Evolutionary conservation across 2,329 filamentous ascomycete species (phyloP).

Genomic region (Pseudogymnoascus sp.): DNA sequence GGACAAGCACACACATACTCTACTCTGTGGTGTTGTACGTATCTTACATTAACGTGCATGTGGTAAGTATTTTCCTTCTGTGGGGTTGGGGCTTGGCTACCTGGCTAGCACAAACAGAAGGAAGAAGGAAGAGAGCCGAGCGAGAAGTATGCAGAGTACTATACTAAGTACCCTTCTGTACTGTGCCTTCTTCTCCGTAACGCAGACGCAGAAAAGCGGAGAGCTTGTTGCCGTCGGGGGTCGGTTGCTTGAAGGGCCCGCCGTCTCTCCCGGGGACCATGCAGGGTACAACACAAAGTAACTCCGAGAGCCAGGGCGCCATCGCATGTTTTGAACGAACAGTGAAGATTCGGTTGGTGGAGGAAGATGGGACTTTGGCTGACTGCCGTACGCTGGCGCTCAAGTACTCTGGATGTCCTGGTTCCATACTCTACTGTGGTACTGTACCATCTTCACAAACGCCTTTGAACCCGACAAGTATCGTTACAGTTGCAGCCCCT

Average conservation of each 20-base stretch:
- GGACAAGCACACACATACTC: not conserved
- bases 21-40: not conserved
- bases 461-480: not conserved
- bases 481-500: not conserved
- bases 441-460: not conserved
- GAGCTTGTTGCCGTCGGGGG: not conserved
- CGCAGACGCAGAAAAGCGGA: constrained; percentile 5
- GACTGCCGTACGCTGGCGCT: not conserved
- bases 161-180: not conserved
- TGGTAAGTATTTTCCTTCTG: not conserved
- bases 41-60: not conserved
- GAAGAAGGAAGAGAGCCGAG: not conserved
- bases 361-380: not conserved
- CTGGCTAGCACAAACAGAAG: not conserved
- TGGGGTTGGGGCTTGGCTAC: not conserved
- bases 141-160: not conserved
- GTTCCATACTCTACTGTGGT: not conserved
- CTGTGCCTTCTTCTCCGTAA: not conserved
- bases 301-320: not conserved
- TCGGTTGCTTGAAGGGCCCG: not conserved
- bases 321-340: not conserved
- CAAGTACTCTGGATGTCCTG: not conserved
- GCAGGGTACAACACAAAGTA: constrained; percentile 7
- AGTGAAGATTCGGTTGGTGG: not conserved
- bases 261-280: not conserved